Percentiles rank a stretch among this genome's conserved stretches.
These are phyloP conservation scores for Mortierella sp. DNA, from an alignment of 371 early-diverging fungal species.

Conservation along the genomic window DNA sequence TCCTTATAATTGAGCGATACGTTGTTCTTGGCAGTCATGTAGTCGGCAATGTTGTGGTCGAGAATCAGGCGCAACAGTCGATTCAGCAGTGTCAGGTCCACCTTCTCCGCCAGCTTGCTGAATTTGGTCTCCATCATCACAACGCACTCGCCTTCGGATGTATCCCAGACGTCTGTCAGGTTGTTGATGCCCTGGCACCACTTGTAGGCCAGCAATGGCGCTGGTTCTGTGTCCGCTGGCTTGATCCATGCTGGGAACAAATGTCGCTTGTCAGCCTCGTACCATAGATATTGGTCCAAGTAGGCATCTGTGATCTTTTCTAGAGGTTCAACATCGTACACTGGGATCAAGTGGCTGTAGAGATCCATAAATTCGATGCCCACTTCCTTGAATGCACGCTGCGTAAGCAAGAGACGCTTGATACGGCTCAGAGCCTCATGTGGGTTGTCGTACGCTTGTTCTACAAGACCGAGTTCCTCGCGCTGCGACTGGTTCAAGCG, in stretches of 20 bases:
- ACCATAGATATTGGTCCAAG: constrained; percentile 99
- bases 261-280: constrained; percentile 90
- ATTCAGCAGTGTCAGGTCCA: constrained; percentile 97
- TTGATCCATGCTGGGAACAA: constrained; percentile 98
- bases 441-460: constrained; percentile 98
- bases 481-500: constrained; percentile 96
- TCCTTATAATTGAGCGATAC: constrained; percentile 98
- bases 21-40: constrained; percentile 99
- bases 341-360: constrained; percentile 94
- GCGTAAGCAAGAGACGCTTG: constrained; percentile 95
- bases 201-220: constrained; percentile 96
- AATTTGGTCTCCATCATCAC: constrained; percentile 96
- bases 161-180: constrained; percentile 95
- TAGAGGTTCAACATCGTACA: constrained; percentile 96
- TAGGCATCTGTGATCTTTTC: constrained; percentile 99
- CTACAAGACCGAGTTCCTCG: constrained; percentile 97
- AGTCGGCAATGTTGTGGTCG: constrained; percentile 98
- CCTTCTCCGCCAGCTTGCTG: constrained; percentile 94
- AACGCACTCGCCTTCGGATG: constrained; percentile 89
- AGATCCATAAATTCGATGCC: constrained; percentile 99
- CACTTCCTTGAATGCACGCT: constrained; percentile 99
- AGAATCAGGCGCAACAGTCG: constrained; percentile 94
- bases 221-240: constrained; percentile 97
- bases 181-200: constrained; percentile 99
- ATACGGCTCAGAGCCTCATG: constrained; percentile 95